Base-by-base conservation (phyloP, 768 basidiomycete genomes). In the Chalciporus pseudorubinellus region DNA sequence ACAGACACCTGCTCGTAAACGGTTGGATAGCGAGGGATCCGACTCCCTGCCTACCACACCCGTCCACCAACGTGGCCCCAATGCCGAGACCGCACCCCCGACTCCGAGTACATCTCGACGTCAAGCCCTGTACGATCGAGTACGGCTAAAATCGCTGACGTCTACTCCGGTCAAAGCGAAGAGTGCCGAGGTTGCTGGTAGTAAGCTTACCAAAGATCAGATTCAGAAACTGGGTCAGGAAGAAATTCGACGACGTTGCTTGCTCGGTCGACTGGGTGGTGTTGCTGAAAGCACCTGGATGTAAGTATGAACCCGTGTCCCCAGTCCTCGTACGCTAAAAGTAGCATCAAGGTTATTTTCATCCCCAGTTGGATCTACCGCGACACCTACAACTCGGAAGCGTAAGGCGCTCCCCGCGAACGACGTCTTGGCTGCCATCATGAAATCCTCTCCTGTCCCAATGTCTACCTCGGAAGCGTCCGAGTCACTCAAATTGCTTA, bases 261-360 rank as follows among this genome's bases (percentile, higher is more conserved):
- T 92, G 26, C 74, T 93, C 8, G 90, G 90, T 44, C 82, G 91
- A 18, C 77, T 93, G 7, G 78, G 79, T 22, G 85, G 86, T 10
- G 80, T 93, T 24, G 91, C 91, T n/a, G 90, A 93, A 63, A 87
- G 89, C 56, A 80, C 87, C 16, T 92, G 90, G 88, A 91, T 92
- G 91, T 88, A 55, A 67, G 84, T 51, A 28, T 22, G 26, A 44
- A 31, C 8, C 3, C 16, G 5, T 9, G 3, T 48, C 1, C 2
- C 43, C 20, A 4, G 28, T 24, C 1, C 49, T 43, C 16, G 22
- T 12, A 5, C 43, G 34, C 24, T 36, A 9, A 50, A 26, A 26
- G 6, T 21, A 7, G 40, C 12, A 10, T 46, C 31, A 6, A 64
- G 88, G 86, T 69, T 89, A 36, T 92, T 92, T 70, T 85, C 89